These are phyloP conservation scores for Alopecurus myosuroides DNA, from an alignment of 176 grass and related monocot species.

Conservation along the genomic window DNA sequence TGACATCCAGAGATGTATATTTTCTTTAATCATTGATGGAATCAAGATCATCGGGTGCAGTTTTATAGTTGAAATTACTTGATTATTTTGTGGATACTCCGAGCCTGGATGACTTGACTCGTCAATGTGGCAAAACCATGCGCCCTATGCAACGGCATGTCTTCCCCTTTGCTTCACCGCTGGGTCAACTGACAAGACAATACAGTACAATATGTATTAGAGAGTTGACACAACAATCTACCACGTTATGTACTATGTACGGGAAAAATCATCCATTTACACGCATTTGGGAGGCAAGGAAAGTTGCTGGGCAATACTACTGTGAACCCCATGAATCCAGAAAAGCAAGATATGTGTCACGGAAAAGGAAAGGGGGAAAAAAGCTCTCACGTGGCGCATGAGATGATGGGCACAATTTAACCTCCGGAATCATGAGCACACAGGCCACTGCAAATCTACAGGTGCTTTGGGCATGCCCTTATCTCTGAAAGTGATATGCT, in stretches of 20 bases:
- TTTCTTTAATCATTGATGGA: conserved; percentile 22
- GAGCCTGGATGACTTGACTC: not conserved
- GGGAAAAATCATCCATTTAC: not conserved
- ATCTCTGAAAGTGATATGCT: conserved; percentile 37
- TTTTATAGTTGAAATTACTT: conserved; percentile 12
- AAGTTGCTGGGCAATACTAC: not conserved
- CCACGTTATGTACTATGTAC: not conserved
- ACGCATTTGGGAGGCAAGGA: not conserved
- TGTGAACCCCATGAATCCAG: not conserved
- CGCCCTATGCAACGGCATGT: conserved; percentile 21
- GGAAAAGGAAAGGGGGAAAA: not conserved
- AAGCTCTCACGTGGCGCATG: conserved; percentile 28
- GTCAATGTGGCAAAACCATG: conserved; percentile 21
- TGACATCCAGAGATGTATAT: not conserved
- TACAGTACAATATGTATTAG: not conserved
- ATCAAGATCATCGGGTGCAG: not conserved
- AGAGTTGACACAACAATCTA: not conserved
- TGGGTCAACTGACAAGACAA: not conserved
- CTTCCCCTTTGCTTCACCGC: conserved; percentile 8
- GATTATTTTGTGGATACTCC: not conserved
- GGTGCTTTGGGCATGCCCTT: conserved; percentile 4
- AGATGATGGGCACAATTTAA: conserved; percentile 26
- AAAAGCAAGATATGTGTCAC: conserved; percentile 8
- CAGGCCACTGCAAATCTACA: conserved; percentile 9
- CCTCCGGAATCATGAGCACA: not conserved